phyloP scores from a whole-genome alignment of 1,284 basidiomycete species.

The Microbotryum silenes-acaulis region DNA sequence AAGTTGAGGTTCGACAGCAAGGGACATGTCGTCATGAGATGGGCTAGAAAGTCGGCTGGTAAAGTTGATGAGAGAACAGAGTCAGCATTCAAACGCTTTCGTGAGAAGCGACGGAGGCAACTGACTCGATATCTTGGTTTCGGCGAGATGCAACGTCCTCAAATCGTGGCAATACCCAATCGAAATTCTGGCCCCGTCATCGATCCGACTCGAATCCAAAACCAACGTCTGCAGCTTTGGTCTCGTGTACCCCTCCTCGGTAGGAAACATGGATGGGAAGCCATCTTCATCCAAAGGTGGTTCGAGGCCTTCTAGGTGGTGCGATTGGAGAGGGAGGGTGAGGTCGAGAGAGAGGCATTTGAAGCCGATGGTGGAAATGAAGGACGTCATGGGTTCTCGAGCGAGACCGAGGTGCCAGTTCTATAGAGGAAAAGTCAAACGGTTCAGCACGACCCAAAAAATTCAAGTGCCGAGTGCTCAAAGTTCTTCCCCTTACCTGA shows the following conservation, averaged over 20 bases:
- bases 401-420: slow-evolving; percentile 10
- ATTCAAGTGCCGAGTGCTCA: too few relatives aligned
- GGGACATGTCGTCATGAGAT: slow-evolving; percentile 19
- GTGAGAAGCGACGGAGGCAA: neutral
- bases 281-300: slow-evolving; percentile 5
- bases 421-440: neutral
- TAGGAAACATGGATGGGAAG: neutral
- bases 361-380: slow-evolving; percentile 16
- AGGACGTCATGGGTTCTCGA: slow-evolving; percentile 13
- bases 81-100: neutral
- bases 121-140: slow-evolving; percentile 26
- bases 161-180: slow-evolving; percentile 18
- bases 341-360: slow-evolving; percentile 12
- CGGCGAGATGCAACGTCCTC: slow-evolving; percentile 22
- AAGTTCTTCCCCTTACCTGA: slow-evolving; percentile 4
- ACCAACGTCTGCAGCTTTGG: slow-evolving; percentile 14
- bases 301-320: slow-evolving; percentile 23
- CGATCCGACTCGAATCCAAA: slow-evolving; percentile 18
- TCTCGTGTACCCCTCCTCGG: slow-evolving; percentile 2
- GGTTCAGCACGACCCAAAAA: too few relatives aligned
- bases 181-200: slow-evolving; percentile 7
- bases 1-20: slow-evolving; percentile 25
- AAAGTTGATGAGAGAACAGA: neutral
- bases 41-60: slow-evolving; percentile 19
- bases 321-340: slow-evolving; percentile 16